These are phyloP conservation scores for Wickerhamomyces sp. DNA, from an alignment of 1,139 yeast species.

Conservation along the genomic window DNA sequence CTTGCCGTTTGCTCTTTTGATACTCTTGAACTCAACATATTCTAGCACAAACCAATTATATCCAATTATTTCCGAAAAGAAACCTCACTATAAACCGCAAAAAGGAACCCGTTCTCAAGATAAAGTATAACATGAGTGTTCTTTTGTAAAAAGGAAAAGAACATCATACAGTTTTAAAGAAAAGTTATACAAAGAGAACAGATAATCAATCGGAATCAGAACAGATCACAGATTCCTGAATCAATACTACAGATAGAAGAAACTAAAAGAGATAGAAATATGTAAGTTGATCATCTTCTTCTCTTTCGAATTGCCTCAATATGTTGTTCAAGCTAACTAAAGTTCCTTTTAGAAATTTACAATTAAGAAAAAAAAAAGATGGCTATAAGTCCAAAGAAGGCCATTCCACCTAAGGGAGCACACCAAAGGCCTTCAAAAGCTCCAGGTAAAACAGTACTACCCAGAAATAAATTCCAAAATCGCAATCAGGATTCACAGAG, in stretches of 20 bases:
- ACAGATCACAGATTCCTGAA: too few relatives aligned
- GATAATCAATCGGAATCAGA: background rate
- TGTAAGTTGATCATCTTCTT: too few relatives aligned
- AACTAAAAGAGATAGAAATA: too few relatives aligned
- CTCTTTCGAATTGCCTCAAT: too few relatives aligned
- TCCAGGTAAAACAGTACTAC: conserved; percentile 22
- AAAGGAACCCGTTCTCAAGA: background rate
- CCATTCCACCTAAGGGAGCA: conserved; percentile 5
- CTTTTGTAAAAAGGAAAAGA: background rate
- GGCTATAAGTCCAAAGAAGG: conserved; percentile 22
- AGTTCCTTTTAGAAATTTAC: too few relatives aligned
- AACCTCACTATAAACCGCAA: background rate
- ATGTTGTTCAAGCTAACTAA: too few relatives aligned
- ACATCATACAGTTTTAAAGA: background rate
- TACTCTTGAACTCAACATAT: too few relatives aligned
- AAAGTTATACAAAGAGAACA: background rate
- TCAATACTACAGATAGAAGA: too few relatives aligned
- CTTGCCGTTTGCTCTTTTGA: too few relatives aligned
- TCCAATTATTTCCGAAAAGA: background rate
- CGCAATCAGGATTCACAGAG: conserved; percentile 13
- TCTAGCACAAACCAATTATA: too few relatives aligned
- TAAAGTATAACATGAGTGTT: background rate
- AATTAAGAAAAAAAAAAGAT: conserved; percentile 2
- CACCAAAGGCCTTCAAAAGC: conserved; percentile 10
- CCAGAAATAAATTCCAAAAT: conserved; percentile 14